A percentile compares a stretch with the other conserved stretches of the same genome.
Evolutionary conservation across 1,284 basidiomycete genomes (phyloP).

Genomic region (Tilletia setariae): DNA sequence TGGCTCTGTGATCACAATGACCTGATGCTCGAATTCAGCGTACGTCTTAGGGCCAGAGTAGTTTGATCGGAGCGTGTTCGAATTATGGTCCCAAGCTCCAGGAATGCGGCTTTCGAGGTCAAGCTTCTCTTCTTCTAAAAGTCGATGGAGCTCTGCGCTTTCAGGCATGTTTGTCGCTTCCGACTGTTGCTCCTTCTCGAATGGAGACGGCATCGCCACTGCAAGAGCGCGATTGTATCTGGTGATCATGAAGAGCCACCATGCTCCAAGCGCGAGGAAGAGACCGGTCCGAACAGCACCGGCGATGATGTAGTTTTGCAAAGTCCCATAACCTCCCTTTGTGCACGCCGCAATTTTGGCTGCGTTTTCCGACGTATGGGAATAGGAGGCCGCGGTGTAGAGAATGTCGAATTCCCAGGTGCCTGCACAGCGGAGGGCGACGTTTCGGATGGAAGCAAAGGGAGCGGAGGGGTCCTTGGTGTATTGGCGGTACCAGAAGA

Average conservation of each 20-base stretch:
- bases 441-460: constrained; percentile 22
- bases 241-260: constrained; percentile 20
- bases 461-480: constrained; percentile 14
- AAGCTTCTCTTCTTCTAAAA: constrained; percentile 21
- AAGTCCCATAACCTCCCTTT: constrained; percentile 7
- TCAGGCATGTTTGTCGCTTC: constrained; percentile 17
- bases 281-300: constrained; percentile 22
- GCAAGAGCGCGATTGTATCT: constrained; percentile 23
- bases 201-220: background rate
- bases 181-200: background rate
- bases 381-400: constrained; percentile 21
- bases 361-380: constrained; percentile 11
- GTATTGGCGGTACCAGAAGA: constrained; percentile 23
- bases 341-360: constrained; percentile 8
- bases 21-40: constrained; percentile 3
- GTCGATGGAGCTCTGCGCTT: constrained; percentile 26
- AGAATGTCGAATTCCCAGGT: constrained; percentile 27
- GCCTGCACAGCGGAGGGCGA: constrained; percentile 20
- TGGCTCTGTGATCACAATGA: constrained; percentile 1
- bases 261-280: constrained; percentile 19
- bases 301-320: constrained; percentile 19
- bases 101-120: background rate
- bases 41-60: background rate
- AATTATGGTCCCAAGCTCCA: background rate
- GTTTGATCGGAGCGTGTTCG: background rate